phyloP scores from a whole-genome alignment of 2,329 filamentous ascomycete species.

The Aspergillus sp. region DNA sequence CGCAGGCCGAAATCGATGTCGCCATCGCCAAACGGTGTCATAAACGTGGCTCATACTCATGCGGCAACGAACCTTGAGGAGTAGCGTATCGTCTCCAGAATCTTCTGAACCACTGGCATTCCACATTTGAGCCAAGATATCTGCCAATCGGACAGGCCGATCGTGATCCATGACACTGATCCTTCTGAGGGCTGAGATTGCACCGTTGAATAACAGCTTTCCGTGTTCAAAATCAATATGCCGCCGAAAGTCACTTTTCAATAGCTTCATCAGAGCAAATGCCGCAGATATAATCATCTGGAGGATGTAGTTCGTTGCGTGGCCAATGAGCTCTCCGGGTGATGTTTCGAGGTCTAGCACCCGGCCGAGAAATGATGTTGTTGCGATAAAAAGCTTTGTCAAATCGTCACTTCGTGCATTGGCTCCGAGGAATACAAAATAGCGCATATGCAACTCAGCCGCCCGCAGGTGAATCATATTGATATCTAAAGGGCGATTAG shows the following conservation, averaged over 20 bases:
- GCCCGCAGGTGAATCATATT: conserved; percentile 53
- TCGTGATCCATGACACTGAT: conserved; percentile 67
- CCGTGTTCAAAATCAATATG: conserved; percentile 60
- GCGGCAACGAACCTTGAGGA: conserved; percentile 65
- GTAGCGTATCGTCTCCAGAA: conserved; percentile 49
- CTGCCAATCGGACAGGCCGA: conserved; percentile 64
- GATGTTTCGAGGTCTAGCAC: conserved; percentile 50
- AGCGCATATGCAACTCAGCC: conserved; percentile 49
- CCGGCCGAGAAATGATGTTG: conserved; percentile 50
- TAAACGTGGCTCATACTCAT: conserved; percentile 70
- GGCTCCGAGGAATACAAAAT: conserved; percentile 53
- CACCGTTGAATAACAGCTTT: conserved; percentile 60
- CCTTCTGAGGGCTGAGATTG: conserved; percentile 61
- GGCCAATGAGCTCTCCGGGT: conserved; percentile 53
- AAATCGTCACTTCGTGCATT: conserved; percentile 48
- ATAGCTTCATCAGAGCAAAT: conserved; percentile 66
- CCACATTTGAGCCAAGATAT: conserved; percentile 69
- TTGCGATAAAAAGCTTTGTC: conserved; percentile 50
- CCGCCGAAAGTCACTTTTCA: conserved; percentile 65
- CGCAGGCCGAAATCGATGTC: conserved; percentile 66
- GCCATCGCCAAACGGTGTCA: conserved; percentile 70
- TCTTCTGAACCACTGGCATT: conserved; percentile 49
- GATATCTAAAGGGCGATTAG: conserved; percentile 36
- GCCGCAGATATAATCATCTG: conserved; percentile 68
- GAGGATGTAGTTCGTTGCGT: conserved; percentile 65